Evolutionary conservation across 2,329 filamentous ascomycete species (phyloP), one percentile per base, ranked within the genome.

Genomic region (Phoma herbarum): DNA sequence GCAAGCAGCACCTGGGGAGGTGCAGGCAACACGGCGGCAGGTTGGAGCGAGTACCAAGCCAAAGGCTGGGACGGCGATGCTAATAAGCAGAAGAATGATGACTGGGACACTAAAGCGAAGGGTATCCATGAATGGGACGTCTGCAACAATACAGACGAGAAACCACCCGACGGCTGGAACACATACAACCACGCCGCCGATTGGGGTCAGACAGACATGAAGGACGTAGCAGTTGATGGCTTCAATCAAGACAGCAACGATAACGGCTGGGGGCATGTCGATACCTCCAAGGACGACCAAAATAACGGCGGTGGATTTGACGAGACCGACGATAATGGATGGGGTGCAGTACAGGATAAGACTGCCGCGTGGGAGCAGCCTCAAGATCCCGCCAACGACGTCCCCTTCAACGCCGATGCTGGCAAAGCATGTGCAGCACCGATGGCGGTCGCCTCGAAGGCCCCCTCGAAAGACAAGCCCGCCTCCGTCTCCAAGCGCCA

Each of bases 401-500:
- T 9, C 9, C 23, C 33, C 4, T 28, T 39, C 33, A 29, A 35
- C 23, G 5, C 16, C 5, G n/a, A 49, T 11, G 16, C 23, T 8
- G 46, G 20, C 1, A 7, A 33, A 23, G 16, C 29, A 23, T 49
- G 46, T 22, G 11, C 46, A 39, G 33, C 33, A 20, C 10, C 31
- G 22, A 16, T 25, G 10, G 10, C 10, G n/a, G 33, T 18, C 23
- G 23, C 37, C 14, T 9, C 20, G 11, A 39, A 49, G 16, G 28
- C 43, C 18, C 54, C 49, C 14, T 12, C 26, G 18, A 43, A 49
- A 20, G 25, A 28, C 22, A 55, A 53, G 16, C 3, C 47, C 1
- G 8, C 25, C 8, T 43, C 51, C 2, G 8, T 31, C 1, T 45
- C 54, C 16, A 60, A 57, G 25, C 59, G 56, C 8, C 52, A 63